These are phyloP conservation scores for Draba incana DNA, from an alignment of 345 rosid species.

Conservation along the genomic window DNA sequence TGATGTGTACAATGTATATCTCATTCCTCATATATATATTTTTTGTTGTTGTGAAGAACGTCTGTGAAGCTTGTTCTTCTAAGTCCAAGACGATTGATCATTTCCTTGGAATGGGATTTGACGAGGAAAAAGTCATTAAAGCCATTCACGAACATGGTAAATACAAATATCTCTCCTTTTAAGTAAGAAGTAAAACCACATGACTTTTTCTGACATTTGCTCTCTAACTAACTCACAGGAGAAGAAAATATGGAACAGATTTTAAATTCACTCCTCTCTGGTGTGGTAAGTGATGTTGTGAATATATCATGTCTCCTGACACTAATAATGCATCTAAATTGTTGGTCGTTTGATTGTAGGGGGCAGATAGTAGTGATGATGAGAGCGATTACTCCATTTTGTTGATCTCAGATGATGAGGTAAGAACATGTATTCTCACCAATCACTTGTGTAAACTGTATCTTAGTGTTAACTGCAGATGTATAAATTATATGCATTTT, in stretches of 20 bases:
- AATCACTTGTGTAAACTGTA: slow-evolving; percentile 6
- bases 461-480: slow-evolving; percentile 13
- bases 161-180: slow-evolving; percentile 1
- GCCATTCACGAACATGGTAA: slow-evolving; percentile 72
- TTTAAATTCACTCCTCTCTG: slow-evolving; percentile 61
- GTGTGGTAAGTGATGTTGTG: slow-evolving; percentile 44
- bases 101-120: slow-evolving; percentile 77
- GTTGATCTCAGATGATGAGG: slow-evolving; percentile 65
- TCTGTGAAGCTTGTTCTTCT: slow-evolving; percentile 54
- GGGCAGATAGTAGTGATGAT: slow-evolving; percentile 51
- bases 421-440: not conserved
- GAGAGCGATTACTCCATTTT: slow-evolving; percentile 57
- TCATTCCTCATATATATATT: not conserved
- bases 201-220: not conserved
- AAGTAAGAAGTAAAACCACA: not conserved
- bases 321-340: slow-evolving; percentile 42
- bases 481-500: not conserved
- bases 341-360: slow-evolving; percentile 44
- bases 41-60: slow-evolving; percentile 46
- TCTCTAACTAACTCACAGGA: slow-evolving; percentile 45
- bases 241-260: slow-evolving; percentile 58
- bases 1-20: not conserved
- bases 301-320: no score
- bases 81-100: slow-evolving; percentile 55
- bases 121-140: slow-evolving; percentile 59